Conservation (phyloP, 2,329 filamentous ascomycete genomes). For the Ceratocystis papillata region DNA sequence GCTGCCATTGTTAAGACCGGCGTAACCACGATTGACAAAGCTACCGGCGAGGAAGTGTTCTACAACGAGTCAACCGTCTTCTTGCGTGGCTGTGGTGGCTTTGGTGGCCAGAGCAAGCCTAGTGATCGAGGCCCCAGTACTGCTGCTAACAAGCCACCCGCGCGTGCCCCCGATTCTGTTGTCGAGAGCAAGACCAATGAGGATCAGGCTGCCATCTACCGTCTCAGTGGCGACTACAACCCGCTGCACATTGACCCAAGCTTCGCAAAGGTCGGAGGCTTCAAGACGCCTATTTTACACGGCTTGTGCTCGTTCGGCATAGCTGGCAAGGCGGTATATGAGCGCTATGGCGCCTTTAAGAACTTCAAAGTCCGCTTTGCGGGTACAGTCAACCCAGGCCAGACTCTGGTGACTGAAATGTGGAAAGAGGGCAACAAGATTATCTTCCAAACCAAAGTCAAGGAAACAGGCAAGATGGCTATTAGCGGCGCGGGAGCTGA, state of each 20-base stretch:
- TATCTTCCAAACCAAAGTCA: conserved; percentile 77
- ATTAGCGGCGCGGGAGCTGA: conserved; percentile 74
- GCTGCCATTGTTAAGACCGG: conserved; percentile 74
- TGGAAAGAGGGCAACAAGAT: conserved; percentile 77
- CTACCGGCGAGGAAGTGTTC: conserved; percentile 80
- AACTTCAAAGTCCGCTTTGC: conserved; percentile 91
- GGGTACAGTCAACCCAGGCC: conserved; percentile 70
- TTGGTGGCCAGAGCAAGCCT: conserved; percentile 71
- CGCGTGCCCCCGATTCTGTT: conserved; percentile 65
- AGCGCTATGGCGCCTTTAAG: conserved; percentile 71
- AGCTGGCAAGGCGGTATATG: conserved; percentile 78
- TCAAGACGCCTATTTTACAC: conserved; percentile 88
- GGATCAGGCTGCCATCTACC: conserved; percentile 88
- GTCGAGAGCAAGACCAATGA: conserved; percentile 77
- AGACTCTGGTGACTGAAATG: conserved; percentile 89
- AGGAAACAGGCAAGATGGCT: conserved; percentile 83
- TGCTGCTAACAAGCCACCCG: conserved; percentile 65
- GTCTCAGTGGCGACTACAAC: conserved; percentile 88
- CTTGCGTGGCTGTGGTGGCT: conserved; percentile 81
- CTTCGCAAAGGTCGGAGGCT: conserved; percentile 90
- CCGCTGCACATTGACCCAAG: conserved; percentile 90
- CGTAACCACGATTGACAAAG: conserved; percentile 72
- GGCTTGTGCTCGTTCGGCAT: conserved; percentile 94
- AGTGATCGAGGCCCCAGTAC: conserved; percentile 69
- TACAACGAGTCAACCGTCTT: conserved; percentile 96